A percentile compares a stretch with the other conserved stretches of the same genome.
Evolutionary conservation across 805 yeast genomes (phyloP).

Genomic region (Saturnispora halmiae): DNA sequence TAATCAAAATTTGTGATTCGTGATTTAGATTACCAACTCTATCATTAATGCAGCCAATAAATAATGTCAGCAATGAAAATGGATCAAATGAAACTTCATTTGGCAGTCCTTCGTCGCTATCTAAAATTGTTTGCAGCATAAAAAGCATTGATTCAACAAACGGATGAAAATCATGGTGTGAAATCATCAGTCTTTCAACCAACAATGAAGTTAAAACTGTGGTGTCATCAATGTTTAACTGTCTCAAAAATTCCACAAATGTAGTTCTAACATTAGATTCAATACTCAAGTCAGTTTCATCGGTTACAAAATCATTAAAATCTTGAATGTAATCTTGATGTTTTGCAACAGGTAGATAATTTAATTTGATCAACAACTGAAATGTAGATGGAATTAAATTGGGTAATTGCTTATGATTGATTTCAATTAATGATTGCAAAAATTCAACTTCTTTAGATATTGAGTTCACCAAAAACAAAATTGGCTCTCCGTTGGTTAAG

Average conservation of each 20-base stretch:
- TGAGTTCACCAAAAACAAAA: slow-evolving; percentile 15
- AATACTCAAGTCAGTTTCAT: slow-evolving; percentile 60
- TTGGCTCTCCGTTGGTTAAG: slow-evolving; percentile 17
- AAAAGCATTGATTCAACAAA: slow-evolving; percentile 34
- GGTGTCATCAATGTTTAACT: slow-evolving; percentile 37
- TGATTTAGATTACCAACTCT: slow-evolving; percentile 19
- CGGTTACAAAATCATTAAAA: slow-evolving; percentile 61
- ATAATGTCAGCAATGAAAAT: neutral
- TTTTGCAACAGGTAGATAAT: slow-evolving; percentile 35
- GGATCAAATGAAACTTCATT: slow-evolving; percentile 15
- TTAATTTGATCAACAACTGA: slow-evolving; percentile 29
- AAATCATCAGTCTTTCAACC: slow-evolving; percentile 12
- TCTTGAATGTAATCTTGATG: slow-evolving; percentile 48
- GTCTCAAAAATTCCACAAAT: slow-evolving; percentile 46
- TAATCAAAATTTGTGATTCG: slow-evolving; percentile 31
- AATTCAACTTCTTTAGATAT: slow-evolving; percentile 27
- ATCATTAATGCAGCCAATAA: slow-evolving; percentile 6
- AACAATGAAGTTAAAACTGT: slow-evolving; percentile 18
- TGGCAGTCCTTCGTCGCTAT: slow-evolving; percentile 29
- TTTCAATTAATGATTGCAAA: slow-evolving; percentile 22
- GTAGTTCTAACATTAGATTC: slow-evolving; percentile 52
- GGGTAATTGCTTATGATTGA: slow-evolving; percentile 13
- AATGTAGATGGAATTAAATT: slow-evolving; percentile 17
- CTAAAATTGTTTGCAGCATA: slow-evolving; percentile 34
- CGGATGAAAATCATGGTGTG: slow-evolving; percentile 12